Base-by-base conservation (phyloP, 2,329 filamentous ascomycete species). In the Calonectria pteridis region DNA sequence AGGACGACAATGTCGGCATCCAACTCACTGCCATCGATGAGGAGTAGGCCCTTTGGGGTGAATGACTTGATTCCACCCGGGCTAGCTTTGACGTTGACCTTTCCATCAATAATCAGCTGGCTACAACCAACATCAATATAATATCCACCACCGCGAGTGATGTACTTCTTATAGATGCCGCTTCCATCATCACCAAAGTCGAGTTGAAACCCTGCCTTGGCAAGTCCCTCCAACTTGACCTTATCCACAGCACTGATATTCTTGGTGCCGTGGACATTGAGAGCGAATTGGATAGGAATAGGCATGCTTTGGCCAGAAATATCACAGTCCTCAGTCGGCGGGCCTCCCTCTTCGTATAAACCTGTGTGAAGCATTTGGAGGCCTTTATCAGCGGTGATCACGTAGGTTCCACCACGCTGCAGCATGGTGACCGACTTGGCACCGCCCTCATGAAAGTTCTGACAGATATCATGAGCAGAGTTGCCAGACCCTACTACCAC, bases 161-260 rank as follows among this genome's bases (percentile, higher is more conserved):
- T 50, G 29, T 75, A 76, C 46, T 76, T 75, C 49, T 62, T 55
- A 59, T 89, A 86, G 18, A 93, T 84, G 0, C 91, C 91, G 0
- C 86, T 84, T 2, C 86, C 86, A 73, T 90, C 86, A 0, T 88
- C 87, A 0, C 91, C 91, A 13, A 78, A 83, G 76, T 93, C 91
- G 4, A 90, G 80, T 62, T 86, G 85, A 84, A 93, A 93, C 0
- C 91, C 91, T 0, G 86, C 90, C 51, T 83, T 85, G 51, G 83
- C 80, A 4, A 91, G 81, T 0, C 87, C 88, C 0, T 87, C 83
- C 4, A 89, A 79, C 10, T 26, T 31, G 3, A 69, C 82, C 62
- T 82, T 83, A 68, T 90, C 87, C n/a, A 82, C 80, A 2, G 82
- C 81, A 13, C 82, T 80, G 72, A 88, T 86, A 23, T 80, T 78